These are phyloP conservation scores for Microcyclospora tardicrescens DNA, from an alignment of 2,329 filamentous ascomycete species.

Conservation along the genomic window DNA sequence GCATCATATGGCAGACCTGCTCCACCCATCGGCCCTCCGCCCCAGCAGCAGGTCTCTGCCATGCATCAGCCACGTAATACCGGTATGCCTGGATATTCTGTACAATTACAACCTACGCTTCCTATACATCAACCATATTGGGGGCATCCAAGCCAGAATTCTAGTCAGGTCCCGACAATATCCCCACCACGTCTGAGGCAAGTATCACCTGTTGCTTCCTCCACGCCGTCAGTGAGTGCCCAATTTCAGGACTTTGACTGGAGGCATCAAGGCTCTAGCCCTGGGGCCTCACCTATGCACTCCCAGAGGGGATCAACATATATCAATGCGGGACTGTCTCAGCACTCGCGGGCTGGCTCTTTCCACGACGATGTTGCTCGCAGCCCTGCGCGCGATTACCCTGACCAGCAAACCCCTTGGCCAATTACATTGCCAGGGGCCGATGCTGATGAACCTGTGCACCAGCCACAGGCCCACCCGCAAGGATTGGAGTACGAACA, in stretches of 20 bases:
- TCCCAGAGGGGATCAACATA: not conserved
- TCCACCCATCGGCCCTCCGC: constrained; percentile 11
- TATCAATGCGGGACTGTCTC: not conserved
- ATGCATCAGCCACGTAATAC: not conserved
- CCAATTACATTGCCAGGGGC: constrained; percentile 11
- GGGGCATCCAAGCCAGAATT: not conserved
- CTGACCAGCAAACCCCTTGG: constrained; percentile 19
- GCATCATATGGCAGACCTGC: constrained; percentile 9
- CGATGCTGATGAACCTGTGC: not conserved
- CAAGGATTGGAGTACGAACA: not conserved
- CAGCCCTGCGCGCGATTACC: constrained; percentile 14
- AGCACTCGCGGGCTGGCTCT: not conserved
- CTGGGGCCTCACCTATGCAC: not conserved
- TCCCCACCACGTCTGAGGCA: not conserved
- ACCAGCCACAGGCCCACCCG: not conserved
- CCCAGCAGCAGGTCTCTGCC: not conserved
- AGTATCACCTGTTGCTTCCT: not conserved
- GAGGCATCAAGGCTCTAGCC: not conserved
- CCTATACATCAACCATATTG: constrained; percentile 6
- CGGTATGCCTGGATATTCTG: not conserved
- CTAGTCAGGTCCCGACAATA: not conserved
- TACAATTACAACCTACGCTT: constrained; percentile 1
- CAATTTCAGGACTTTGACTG: not conserved
- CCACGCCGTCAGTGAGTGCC: not conserved
- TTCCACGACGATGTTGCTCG: constrained; percentile 9